phyloP scores from a whole-genome alignment of 2,329 filamentous ascomycete species.

The Hansfordia pulvinata region DNA sequence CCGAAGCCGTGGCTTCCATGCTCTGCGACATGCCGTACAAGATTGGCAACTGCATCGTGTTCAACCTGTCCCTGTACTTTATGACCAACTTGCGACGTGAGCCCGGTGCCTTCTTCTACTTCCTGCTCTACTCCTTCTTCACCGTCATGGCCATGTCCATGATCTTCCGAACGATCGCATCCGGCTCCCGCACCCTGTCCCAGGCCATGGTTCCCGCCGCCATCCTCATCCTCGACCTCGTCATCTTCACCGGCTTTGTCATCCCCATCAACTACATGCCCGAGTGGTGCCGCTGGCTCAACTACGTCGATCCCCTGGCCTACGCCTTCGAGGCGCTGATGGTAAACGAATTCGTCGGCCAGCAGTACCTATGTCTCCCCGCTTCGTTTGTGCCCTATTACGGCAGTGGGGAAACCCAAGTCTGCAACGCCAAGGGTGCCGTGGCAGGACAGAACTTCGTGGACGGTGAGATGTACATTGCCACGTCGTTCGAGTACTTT shows the following conservation, averaged over 20 bases:
- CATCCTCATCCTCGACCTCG: conserved; percentile 48
- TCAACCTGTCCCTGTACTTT: conserved; percentile 77
- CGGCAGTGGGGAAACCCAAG: conserved; percentile 21
- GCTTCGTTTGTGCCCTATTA: conserved; percentile 20
- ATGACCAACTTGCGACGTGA: conserved; percentile 69
- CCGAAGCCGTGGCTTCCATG: conserved; percentile 81
- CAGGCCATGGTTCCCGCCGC: conserved; percentile 49
- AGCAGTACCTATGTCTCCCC: conserved; percentile 44
- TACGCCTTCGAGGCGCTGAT: conserved; percentile 74
- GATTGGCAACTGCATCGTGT: conserved; percentile 56
- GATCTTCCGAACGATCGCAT: conserved; percentile 74
- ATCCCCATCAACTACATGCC: conserved; percentile 57
- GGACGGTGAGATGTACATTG: conserved; percentile 43
- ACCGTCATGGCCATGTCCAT: conserved; percentile 71
- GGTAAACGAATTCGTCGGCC: conserved; percentile 67
- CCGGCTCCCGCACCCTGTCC: conserved; percentile 56
- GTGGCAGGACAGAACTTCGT: conserved; percentile 36
- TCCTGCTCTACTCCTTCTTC: conserved; percentile 61
- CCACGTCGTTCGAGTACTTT: conserved; percentile 40
- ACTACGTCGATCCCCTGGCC: conserved; percentile 65
- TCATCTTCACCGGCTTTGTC: conserved; percentile 60
- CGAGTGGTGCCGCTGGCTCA: conserved; percentile 72
- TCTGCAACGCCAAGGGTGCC: conserved; percentile 48
- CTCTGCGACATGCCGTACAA: conserved; percentile 78
- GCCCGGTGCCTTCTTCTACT: conserved; percentile 72